Conservation (phyloP, 2,329 filamentous ascomycete genomes). For the Trichoderma hamatum region DNA sequence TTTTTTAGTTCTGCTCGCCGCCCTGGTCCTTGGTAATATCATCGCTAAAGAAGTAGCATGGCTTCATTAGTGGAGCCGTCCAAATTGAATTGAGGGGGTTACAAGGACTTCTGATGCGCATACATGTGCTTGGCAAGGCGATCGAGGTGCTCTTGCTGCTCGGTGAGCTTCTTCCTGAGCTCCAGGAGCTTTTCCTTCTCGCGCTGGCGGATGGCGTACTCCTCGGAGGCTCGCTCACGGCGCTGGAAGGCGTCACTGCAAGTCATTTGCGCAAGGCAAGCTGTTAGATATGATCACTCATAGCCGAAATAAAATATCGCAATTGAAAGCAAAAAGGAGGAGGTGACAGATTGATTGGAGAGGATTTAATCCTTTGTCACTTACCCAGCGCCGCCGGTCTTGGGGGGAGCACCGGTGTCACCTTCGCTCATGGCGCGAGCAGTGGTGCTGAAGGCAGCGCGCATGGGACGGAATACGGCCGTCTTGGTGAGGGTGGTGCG, state of each 20-base stretch:
- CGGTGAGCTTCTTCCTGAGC: slow-evolving; percentile 71
- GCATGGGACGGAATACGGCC: slow-evolving; percentile 57
- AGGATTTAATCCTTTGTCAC: slow-evolving; percentile 35
- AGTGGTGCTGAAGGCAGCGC: slow-evolving; percentile 64
- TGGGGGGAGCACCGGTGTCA: slow-evolving; percentile 66
- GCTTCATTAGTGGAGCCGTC: neutral
- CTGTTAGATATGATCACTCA: neutral
- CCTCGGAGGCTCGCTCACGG: slow-evolving; percentile 86
- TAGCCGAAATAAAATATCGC: neutral
- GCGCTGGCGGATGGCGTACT: slow-evolving; percentile 80
- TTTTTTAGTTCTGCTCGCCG: slow-evolving; percentile 65
- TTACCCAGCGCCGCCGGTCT: slow-evolving; percentile 57
- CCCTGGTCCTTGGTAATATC: slow-evolving; percentile 74
- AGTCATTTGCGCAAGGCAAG: neutral
- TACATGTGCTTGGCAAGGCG: slow-evolving; percentile 87
- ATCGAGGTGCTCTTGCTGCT: slow-evolving; percentile 82
- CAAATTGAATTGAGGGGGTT: neutral
- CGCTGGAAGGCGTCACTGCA: slow-evolving; percentile 86
- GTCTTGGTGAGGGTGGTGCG: slow-evolving; percentile 64
- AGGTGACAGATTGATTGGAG: too few species aligned
- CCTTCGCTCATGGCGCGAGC: slow-evolving; percentile 67
- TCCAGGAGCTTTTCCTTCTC: slow-evolving; percentile 87
- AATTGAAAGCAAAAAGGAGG: neutral
- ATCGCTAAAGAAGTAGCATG: slow-evolving; percentile 57
- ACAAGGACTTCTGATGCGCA: slow-evolving; percentile 40